Percentiles rank a stretch among this genome's conserved stretches.
phyloP scores from a whole-genome alignment of 2,329 filamentous ascomycete species.

The Aspergillaceae sp. region DNA sequence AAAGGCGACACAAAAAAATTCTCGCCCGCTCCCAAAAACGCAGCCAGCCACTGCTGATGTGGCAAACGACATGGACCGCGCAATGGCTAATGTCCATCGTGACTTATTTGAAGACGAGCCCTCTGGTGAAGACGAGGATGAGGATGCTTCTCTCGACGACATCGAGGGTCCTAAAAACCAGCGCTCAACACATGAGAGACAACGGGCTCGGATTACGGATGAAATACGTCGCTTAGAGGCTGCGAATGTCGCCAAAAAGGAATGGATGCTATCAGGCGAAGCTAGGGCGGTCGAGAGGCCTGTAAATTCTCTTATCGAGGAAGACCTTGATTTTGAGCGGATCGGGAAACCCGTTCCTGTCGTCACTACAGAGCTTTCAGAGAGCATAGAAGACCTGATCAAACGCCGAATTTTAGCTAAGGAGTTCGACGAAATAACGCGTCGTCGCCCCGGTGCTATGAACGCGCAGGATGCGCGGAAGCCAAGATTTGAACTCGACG shows the following conservation, averaged over 20 bases:
- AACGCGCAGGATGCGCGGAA: constrained; percentile 56
- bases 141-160: constrained; percentile 60
- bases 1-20: constrained; percentile 54
- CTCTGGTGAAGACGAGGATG: constrained; percentile 49
- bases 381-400: constrained; percentile 86
- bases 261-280: constrained; percentile 87
- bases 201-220: constrained; percentile 74
- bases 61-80: constrained; percentile 64
- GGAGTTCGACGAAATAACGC: constrained; percentile 86
- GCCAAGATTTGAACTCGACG: constrained; percentile 71
- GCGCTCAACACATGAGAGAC: constrained; percentile 71
- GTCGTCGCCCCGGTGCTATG: constrained; percentile 67
- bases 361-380: constrained; percentile 82
- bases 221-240: constrained; percentile 89
- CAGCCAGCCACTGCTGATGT: constrained; percentile 39
- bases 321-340: constrained; percentile 93
- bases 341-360: constrained; percentile 90
- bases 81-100: constrained; percentile 77
- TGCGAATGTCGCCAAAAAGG: constrained; percentile 76
- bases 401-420: constrained; percentile 83
- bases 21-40: constrained; percentile 47
- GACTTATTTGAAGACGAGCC: constrained; percentile 77
- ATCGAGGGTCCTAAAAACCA: constrained; percentile 30
- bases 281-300: constrained; percentile 74
- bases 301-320: constrained; percentile 82